Evolutionary conservation across 2,329 filamentous ascomycete species (phyloP).

Genomic region (Penicillium sp.): DNA sequence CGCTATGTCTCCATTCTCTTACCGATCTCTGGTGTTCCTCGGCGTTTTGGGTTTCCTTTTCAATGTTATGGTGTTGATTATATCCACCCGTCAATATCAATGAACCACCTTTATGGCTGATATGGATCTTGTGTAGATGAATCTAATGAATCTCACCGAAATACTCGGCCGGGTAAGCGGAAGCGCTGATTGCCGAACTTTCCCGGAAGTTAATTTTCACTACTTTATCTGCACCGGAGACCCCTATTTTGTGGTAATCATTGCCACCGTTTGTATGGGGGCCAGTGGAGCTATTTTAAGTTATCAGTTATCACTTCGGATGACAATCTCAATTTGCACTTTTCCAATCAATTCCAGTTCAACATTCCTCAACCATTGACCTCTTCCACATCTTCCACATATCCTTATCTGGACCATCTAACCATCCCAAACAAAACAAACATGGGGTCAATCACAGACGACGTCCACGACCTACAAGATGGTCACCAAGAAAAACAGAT

Average conservation of each 20-base stretch:
- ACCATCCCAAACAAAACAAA: background rate
- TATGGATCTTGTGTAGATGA: background rate
- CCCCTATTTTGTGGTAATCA: background rate
- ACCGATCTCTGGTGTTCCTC: background rate
- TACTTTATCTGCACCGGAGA: background rate
- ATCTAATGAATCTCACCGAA: background rate
- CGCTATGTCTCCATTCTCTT: background rate
- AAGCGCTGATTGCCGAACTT: background rate
- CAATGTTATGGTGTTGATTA: background rate
- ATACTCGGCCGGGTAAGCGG: background rate
- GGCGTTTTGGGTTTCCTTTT: background rate
- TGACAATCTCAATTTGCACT: background rate
- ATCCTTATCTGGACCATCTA: background rate
- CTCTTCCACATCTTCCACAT: background rate
- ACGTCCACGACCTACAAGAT: background rate
- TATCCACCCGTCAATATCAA: background rate
- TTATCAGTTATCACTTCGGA: background rate
- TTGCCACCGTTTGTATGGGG: background rate
- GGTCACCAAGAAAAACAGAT: constrained; percentile 41
- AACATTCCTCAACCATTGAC: background rate
- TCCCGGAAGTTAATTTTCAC: background rate
- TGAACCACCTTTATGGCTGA: background rate
- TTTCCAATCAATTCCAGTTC: background rate
- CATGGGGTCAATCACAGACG: background rate
- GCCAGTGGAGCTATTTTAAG: background rate